phyloP scores from a whole-genome alignment of 1,284 basidiomycete genomes.

The Tetrapyrgos nigripes region DNA sequence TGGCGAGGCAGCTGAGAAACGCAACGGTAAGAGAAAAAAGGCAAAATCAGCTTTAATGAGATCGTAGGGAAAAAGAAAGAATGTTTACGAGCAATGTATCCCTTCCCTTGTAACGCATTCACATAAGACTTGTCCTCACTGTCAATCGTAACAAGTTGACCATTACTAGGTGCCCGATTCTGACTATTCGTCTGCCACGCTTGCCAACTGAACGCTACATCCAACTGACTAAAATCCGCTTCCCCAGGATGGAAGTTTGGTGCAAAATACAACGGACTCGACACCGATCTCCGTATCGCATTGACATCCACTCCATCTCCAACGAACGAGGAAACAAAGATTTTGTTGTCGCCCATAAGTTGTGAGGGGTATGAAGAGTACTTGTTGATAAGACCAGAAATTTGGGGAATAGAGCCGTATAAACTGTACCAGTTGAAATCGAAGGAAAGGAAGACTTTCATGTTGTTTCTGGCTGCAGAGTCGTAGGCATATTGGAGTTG shows the following conservation, averaged over 20 bases:
- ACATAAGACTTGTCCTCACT: neutral
- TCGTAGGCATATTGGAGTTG: too few relatives aligned
- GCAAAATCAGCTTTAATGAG: neutral
- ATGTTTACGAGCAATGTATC: neutral
- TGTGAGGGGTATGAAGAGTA: neutral
- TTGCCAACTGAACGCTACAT: conserved; percentile 2
- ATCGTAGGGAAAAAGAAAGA: neutral
- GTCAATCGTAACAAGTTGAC: neutral
- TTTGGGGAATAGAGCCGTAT: too few relatives aligned
- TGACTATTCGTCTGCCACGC: neutral
- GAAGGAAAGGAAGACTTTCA: too few relatives aligned
- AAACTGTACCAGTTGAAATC: too few relatives aligned
- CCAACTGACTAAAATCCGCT: neutral
- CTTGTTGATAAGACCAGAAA: neutral
- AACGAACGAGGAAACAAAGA: conserved; percentile 1
- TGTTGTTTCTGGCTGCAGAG: too few relatives aligned
- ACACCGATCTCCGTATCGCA: neutral
- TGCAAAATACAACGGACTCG: neutral
- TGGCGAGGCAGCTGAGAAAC: neutral
- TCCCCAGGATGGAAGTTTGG: conserved; percentile 1
- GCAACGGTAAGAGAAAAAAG: too few relatives aligned
- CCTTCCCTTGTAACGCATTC: neutral
- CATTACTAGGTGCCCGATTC: neutral
- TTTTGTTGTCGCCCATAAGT: neutral
- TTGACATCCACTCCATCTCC: neutral